These are phyloP conservation scores for Lumnitzera littorea DNA, from an alignment of 345 rosid genomes.

Conservation along the genomic window DNA sequence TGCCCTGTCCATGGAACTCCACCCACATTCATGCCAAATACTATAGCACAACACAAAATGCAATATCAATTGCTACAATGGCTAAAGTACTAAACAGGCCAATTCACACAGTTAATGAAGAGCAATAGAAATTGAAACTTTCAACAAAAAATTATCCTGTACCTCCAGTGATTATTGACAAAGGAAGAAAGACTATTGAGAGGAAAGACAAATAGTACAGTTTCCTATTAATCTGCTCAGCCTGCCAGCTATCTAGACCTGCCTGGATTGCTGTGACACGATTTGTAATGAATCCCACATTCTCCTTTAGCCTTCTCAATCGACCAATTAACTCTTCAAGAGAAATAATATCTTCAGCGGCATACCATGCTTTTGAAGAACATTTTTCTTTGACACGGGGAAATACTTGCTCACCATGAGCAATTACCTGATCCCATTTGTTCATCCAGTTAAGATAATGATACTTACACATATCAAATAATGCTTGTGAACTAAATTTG, in stretches of 20 bases:
- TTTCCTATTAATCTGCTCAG: slow-evolving; percentile 89
- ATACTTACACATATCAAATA: neutral
- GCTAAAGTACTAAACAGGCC: neutral
- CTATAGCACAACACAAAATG: slow-evolving; percentile 22
- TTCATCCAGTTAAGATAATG: slow-evolving; percentile 5
- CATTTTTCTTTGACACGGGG: slow-evolving; percentile 90
- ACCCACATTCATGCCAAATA: slow-evolving; percentile 98
- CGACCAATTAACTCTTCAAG: slow-evolving; percentile 79
- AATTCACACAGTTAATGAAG: neutral
- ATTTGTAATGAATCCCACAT: slow-evolving; percentile 84
- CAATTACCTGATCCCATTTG: slow-evolving; percentile 50
- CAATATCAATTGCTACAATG: neutral
- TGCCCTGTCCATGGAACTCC: slow-evolving; percentile 99
- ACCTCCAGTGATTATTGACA: slow-evolving; percentile 96
- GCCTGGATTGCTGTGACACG: slow-evolving; percentile 92
- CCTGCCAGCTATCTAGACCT: slow-evolving; percentile 90
- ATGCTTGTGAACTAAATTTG: slow-evolving; percentile 2
- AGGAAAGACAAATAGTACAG: slow-evolving; percentile 94
- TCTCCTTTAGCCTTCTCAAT: slow-evolving; percentile 84
- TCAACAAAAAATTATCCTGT: neutral
- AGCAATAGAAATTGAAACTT: neutral
- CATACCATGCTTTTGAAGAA: slow-evolving; percentile 68
- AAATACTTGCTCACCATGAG: slow-evolving; percentile 93
- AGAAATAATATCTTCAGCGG: slow-evolving; percentile 45
- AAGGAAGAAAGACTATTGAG: slow-evolving; percentile 86